Evolutionary conservation across 352 stramenopile species (phyloP), one percentile per base, ranked within the genome.

Genomic region (Globisporangium radiosum): DNA sequence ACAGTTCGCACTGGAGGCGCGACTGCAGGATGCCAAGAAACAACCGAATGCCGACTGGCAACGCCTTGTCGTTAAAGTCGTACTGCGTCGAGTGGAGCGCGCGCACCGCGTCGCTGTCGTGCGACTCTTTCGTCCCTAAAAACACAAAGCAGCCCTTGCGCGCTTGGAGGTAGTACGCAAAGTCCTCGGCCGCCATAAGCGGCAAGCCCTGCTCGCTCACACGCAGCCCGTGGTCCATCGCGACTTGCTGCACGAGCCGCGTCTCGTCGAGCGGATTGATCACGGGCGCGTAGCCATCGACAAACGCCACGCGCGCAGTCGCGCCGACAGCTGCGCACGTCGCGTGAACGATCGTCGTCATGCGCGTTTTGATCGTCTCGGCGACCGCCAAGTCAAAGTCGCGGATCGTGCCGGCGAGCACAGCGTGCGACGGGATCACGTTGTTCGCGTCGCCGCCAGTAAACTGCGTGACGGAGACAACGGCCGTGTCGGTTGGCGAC

Each of bases 161-260:
- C 45, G 90, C 77, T 38, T 88, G 81, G 37, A 94, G 56, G 58
- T 79, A 94, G 66, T 96, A 98, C 13, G 83, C 85, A 81, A 98
- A 98, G 65, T 98, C 94, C 72, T 98, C 94, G 6, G 84, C 88
- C 5, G 92, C 93, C 94, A 98, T 98, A 37, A 97, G 96, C 4
- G 92, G 68, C 38, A 90, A 63, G 5, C 85, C 85, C 40, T 87
- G 70, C 47, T 89, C 75, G 52, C 91, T 88, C 54, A 97, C 81
- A 51, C 88, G 76, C 39, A 90, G 60, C 0, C 74, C 79, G 49
- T 83, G 78, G 44, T 88, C 80, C 69, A 88, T 76, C 2, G 76
- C 80, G 7, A 94, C 72, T 37, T 91, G 72, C 64, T 91, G 78
- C 60, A 92, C 85, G 40, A 81, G 71, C 42, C 81, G 72, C n/a